Base-by-base conservation (phyloP, 805 yeast species). In the Hanseniaspora lachancei region DNA sequence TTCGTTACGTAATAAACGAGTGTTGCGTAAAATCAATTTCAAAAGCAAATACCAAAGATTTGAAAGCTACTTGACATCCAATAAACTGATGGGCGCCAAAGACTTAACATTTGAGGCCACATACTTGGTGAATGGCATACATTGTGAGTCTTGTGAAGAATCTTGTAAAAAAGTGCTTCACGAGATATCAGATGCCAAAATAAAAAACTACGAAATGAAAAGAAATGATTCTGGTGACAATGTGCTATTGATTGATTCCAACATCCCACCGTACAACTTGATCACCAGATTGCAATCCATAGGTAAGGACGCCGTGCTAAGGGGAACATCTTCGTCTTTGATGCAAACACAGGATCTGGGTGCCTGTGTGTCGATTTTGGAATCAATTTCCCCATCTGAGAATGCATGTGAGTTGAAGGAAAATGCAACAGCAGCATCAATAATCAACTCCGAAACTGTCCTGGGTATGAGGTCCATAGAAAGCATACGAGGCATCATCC, bases 241-340 rank as follows among this genome's bases (percentile, higher is more conserved):
- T 8, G 68, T 75, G 12, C 80, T 53, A n/a, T 18, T 48, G 5
- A 53, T 53, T n/a, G 49, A 44, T 16, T 53, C 56, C 23, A 53
- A 53, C 27, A 53, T 53, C 5, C 42, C 56, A 5, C 56, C 56
- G 9, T 53, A 41, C 20, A 53, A 24, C 40, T 81, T 89, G 40
- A 70, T 71, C 52, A 78, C 85, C 0, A 78, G 91, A 57, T 4
- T 41, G 15, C 89, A 84, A 66, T 64, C 64, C 1, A 80, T 82
- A 2, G 96, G 97, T 1, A 78, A 81, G 60, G 97, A 91, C 64
- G 96, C 96, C 3, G 86, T 91, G 60, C 84, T 91, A 24, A 75
- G 97, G 58, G 97, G 97, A 7, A 80, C 96, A 0, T 46, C 42
- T 10, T 53, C 56, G 2, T 43, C 46, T 15, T 24, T 46, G 9